Conservation (phyloP, 2,329 filamentous ascomycete species). For the Curvularia lunata region DNA sequence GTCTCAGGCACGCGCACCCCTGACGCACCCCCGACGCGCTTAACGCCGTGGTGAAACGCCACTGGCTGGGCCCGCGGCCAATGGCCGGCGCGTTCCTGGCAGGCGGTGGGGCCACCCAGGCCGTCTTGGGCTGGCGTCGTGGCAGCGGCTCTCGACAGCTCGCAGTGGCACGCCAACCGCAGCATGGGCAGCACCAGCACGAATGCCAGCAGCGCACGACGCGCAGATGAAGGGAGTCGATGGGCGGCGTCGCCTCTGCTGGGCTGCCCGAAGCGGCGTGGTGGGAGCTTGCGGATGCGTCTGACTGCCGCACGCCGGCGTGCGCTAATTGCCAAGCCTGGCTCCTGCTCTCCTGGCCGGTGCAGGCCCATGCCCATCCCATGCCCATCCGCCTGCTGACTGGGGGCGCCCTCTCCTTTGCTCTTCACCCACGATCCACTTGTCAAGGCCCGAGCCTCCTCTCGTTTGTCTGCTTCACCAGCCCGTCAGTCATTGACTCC, state of each 20-base stretch:
- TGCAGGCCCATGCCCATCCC: slow-evolving; percentile 11
- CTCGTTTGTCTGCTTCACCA: slow-evolving; percentile 25
- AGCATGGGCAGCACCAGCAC: background rate
- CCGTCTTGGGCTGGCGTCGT: slow-evolving; percentile 4
- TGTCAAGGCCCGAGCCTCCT: slow-evolving; percentile 26
- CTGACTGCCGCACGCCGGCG: slow-evolving; percentile 9
- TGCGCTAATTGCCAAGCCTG: slow-evolving; percentile 17
- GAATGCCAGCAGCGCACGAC: background rate
- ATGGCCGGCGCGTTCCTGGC: slow-evolving; percentile 11
- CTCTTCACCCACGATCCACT: slow-evolving; percentile 19
- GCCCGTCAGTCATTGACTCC: slow-evolving; percentile 23
- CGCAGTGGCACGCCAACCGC: background rate
- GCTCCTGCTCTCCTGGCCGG: slow-evolving; percentile 12
- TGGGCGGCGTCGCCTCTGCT: background rate
- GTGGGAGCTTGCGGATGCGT: background rate
- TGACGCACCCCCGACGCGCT: slow-evolving; percentile 8
- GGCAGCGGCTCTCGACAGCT: background rate
- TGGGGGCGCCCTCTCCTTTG: slow-evolving; percentile 19
- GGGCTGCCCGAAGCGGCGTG: slow-evolving; percentile 4
- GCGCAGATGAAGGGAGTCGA: background rate
- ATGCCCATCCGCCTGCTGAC: slow-evolving; percentile 10
- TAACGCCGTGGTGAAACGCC: slow-evolving; percentile 16
- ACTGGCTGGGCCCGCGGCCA: background rate
- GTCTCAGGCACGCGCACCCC: slow-evolving; percentile 1
- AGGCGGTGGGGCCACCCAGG: slow-evolving; percentile 6